These are phyloP conservation scores for Spathaspora arborariae DNA, from an alignment of 805 yeast species.

Conservation along the genomic window DNA sequence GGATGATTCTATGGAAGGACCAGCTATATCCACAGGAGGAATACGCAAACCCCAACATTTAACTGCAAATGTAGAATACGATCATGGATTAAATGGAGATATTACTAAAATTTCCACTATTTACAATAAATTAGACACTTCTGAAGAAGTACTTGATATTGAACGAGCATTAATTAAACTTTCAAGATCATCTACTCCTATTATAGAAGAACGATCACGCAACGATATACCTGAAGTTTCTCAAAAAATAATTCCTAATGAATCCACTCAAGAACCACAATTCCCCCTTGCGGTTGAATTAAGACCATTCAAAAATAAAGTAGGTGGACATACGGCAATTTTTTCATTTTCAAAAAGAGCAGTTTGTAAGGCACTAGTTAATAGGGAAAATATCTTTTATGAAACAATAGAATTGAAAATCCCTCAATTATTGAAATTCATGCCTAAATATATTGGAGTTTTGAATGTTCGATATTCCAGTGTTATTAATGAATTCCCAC, in stretches of 20 bases:
- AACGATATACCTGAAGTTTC: background rate
- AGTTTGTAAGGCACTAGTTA: slow-evolving; percentile 88
- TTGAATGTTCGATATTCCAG: slow-evolving; percentile 81
- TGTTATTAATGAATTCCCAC: slow-evolving; percentile 29
- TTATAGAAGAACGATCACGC: slow-evolving; percentile 1
- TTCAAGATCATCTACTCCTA: slow-evolving; percentile 8
- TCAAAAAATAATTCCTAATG: background rate
- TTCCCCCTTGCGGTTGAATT: slow-evolving; percentile 82
- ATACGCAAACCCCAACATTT: slow-evolving; percentile 37
- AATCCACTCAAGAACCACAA: background rate
- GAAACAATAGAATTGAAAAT: slow-evolving; percentile 81
- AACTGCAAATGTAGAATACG: slow-evolving; percentile 49
- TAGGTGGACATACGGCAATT: slow-evolving; percentile 98
- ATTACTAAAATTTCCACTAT: slow-evolving; percentile 20
- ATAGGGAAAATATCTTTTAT: slow-evolving; percentile 87
- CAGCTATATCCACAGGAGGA: slow-evolving; percentile 1
- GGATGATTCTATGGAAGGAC: background rate
- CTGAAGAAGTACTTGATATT: slow-evolving; percentile 2
- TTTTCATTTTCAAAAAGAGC: slow-evolving; percentile 88
- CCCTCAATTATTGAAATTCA: slow-evolving; percentile 70
- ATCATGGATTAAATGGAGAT: slow-evolving; percentile 28
- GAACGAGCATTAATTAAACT: slow-evolving; percentile 4
- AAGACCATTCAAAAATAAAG: slow-evolving; percentile 87
- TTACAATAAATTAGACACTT: slow-evolving; percentile 5
- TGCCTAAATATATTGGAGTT: slow-evolving; percentile 96